phyloP scores from a whole-genome alignment of 2,329 filamentous ascomycete species.

The Aspergillus novoparasiticus region DNA sequence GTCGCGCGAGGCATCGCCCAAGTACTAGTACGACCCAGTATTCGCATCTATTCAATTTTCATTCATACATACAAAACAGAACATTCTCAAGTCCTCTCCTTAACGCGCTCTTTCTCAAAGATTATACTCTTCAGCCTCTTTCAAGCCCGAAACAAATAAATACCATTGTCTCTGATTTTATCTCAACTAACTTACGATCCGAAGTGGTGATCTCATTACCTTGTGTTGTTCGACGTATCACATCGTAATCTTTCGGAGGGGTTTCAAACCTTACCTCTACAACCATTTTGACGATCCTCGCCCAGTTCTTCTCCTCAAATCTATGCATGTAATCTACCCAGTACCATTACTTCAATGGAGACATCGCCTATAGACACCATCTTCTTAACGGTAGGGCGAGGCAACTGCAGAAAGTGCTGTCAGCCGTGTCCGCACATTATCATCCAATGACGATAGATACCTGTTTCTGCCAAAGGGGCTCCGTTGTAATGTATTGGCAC shows the following conservation, averaged over 20 bases:
- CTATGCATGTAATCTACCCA: no score
- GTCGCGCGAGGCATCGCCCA: conserved; percentile 4
- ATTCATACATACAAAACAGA: neutral
- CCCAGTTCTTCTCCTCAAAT: no score
- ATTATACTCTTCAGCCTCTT: neutral
- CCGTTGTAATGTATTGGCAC: no score
- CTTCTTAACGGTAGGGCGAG: no score
- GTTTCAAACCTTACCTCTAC: neutral
- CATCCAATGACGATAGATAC: no score
- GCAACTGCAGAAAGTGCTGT: no score
- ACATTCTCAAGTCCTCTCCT: neutral
- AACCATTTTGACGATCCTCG: no score
- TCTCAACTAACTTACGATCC: neutral
- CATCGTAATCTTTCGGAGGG: neutral
- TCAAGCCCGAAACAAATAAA: neutral
- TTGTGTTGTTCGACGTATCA: neutral
- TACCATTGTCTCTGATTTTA: neutral
- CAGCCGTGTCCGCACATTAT: no score
- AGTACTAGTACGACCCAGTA: neutral
- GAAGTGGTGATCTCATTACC: neutral
- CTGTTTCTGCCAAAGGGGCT: no score
- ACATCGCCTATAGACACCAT: no score
- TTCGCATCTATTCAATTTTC: neutral
- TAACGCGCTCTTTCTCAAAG: neutral
- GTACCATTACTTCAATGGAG: no score